Base-by-base conservation (phyloP, 2,329 filamentous ascomycete genomes). In the Ophiostoma triangulosporum region DNA sequence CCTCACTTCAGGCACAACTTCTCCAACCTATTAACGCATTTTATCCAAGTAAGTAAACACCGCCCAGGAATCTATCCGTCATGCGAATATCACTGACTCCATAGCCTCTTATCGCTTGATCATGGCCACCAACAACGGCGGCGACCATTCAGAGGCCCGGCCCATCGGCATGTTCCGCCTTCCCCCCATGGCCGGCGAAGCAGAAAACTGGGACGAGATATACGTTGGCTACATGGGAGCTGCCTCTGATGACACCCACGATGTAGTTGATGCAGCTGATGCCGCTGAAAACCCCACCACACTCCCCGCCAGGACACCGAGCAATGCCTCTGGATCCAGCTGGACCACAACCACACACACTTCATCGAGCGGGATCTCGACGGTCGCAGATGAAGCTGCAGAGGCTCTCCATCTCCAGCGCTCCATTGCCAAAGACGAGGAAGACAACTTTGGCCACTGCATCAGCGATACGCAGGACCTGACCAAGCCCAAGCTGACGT, bases 121-220 rank as follows among this genome's bases (percentile, higher is more conserved):
- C 6, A 48, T 48, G 46, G 17, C 46, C 8, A 20, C 15, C 15
- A 11, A 4, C 17, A 14, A 6, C 20, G 17, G 5, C 6, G 9
- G 24, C 17, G 3, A 5, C 11, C 17, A 27, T 24, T 6, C 29
- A n/a, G n/a, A 17, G 29, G 29, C 46, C 17, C 26, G 11, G 12
- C 2, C 6, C 31, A 50, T 50, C 11, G 32, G 48, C 48, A 36
- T 36, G 1, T 50, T 46, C 36, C 22, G 38, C 3, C 22, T 50
- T 2, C 48, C 53, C 29, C 40, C 53, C 20, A 22, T 17, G 22
- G 48, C 24, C 5, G 20, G 51, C 14, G 40, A 54, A n/a, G 53
- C 32, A 11, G 20, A 24, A 14, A 35, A 26, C 33, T 54, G 26
- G 53, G 40, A 51, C 6, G 48, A 54, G 49, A 48, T 51, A 24